Conservation (phyloP, 495 filamentous ascomycete species). For the Penicillium subrubescens region DNA sequence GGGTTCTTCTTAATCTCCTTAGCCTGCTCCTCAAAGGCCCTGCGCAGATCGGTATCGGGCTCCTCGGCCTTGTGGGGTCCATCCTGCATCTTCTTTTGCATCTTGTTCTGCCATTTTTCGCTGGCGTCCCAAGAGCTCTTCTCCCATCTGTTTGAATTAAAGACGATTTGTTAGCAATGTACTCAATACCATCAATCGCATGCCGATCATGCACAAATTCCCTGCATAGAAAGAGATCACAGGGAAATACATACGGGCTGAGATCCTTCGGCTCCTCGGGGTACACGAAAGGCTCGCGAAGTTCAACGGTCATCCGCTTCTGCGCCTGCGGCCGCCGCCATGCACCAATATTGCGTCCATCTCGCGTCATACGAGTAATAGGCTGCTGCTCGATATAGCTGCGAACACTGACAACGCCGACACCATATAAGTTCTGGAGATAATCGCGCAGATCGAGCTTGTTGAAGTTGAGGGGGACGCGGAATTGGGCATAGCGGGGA, state of each 20-base stretch:
- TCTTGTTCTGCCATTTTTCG: constrained; percentile 32
- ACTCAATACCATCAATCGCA: background rate
- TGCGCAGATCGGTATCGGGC: constrained; percentile 29
- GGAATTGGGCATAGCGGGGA: constrained; percentile 78
- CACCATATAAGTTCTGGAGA: constrained; percentile 73
- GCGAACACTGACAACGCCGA: constrained; percentile 67
- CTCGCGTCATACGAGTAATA: constrained; percentile 44
- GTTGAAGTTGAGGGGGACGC: constrained; percentile 83
- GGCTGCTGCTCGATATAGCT: constrained; percentile 75
- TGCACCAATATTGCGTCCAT: constrained; percentile 44
- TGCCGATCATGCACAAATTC: background rate
- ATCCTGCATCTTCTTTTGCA: constrained; percentile 25
- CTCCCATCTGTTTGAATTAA: constrained; percentile 50
- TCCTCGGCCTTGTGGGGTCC: constrained; percentile 33
- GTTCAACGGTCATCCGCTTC: constrained; percentile 91
- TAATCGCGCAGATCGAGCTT: constrained; percentile 93
- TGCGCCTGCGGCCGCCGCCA: constrained; percentile 62
- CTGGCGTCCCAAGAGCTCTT: constrained; percentile 43
- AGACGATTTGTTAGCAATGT: constrained; percentile 14
- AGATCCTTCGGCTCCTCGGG: constrained; percentile 64
- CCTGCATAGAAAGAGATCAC: background rate
- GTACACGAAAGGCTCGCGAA: constrained; percentile 82
- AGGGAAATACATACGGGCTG: constrained; percentile 48
- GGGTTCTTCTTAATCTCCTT: constrained; percentile 54
- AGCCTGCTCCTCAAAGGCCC: constrained; percentile 54